Evolutionary conservation across 2,329 filamentous ascomycete species (phyloP), one percentile per base, ranked within the genome.

Genomic region (Cladosporium sp.): DNA sequence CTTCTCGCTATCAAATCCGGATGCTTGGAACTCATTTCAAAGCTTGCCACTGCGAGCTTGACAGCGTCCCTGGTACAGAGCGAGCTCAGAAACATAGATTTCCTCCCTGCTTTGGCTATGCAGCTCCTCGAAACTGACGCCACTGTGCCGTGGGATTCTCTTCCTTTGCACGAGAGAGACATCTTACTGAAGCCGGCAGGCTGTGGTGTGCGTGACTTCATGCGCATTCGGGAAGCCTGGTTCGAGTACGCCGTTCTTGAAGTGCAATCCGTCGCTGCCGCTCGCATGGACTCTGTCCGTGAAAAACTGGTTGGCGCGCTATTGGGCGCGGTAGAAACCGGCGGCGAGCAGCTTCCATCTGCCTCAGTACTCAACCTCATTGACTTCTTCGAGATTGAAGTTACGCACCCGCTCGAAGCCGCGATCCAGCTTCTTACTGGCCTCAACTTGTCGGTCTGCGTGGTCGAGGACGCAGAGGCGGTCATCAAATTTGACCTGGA

Each of bases 301-400:
- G 80, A 81, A 51, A 79, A 78, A 61, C 80, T 83, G 15, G 78
- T 88, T 38, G 84, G 84, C 3, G 82, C 92, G 0, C 81, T 98
- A n/a, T 87, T 93, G 52, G 95, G 95, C 5, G 88, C 90, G 51
- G 87, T 92, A 8, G 83, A 86, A 12, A 81, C 88, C 21, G 86
- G 90, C 15, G 87, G 87, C 66, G 86, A 91, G 64, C 82, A 87
- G 5, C 81, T 90, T 44, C 80, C 83, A 32, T 90, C 92, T 66
- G 85, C 90, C 0, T 93, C 91, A 3, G 86, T 98, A 7, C 97
- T 98, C 74, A 93, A 97, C 70, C 84, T 98, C 26, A 95, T 96
- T 73, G 95, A 99, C 78, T 98, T 98, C 73, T 86, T 95, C 76
- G 88, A 91, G 68, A 78, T 90, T 12, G 83, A 86, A 58, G 82